Conservation (phyloP, 2,329 filamentous ascomycete species). For the Cordyceps cicadae region DNA sequence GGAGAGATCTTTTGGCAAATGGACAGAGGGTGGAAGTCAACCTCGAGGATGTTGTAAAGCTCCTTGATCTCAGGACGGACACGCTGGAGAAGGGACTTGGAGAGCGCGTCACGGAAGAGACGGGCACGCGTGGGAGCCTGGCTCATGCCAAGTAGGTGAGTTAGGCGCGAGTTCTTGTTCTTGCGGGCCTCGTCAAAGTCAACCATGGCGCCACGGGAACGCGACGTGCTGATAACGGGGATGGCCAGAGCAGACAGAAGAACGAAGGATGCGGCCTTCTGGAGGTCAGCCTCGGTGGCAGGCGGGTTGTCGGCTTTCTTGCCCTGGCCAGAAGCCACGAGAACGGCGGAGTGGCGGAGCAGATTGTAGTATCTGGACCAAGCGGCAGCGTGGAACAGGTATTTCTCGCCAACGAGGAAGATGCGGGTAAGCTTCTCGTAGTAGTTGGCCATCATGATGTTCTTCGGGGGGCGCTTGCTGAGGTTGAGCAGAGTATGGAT, state of each 20-base stretch:
- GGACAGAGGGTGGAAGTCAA: conserved; percentile 96
- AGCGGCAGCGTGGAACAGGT: conserved; percentile 95
- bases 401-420: conserved; percentile 98
- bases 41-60: conserved; percentile 96
- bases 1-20: conserved; percentile 99
- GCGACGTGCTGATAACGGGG: conserved; percentile 95
- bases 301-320: conserved; percentile 92
- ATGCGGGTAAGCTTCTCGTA: conserved; percentile 99
- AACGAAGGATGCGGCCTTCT: conserved; percentile 92
- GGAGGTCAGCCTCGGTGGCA: conserved; percentile 80
- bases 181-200: conserved; percentile 96
- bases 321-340: conserved; percentile 76
- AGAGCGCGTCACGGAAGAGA: conserved; percentile 91
- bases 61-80: conserved; percentile 91
- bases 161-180: conserved; percentile 97
- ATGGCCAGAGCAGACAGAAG: conserved; percentile 93
- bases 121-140: conserved; percentile 79
- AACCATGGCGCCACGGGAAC: conserved; percentile 89
- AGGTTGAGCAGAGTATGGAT: conserved; percentile 95
- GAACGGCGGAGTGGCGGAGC: conserved; percentile 77
- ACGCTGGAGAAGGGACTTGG: conserved; percentile 88
- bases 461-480: conserved; percentile 97
- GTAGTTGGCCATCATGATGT: conserved; percentile 99
- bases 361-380: conserved; percentile 98
- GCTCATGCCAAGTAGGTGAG: conserved; percentile 89